Evolutionary conservation across 2,329 filamentous ascomycete genomes (phyloP).

Genomic region (Xylariaceae sp.): DNA sequence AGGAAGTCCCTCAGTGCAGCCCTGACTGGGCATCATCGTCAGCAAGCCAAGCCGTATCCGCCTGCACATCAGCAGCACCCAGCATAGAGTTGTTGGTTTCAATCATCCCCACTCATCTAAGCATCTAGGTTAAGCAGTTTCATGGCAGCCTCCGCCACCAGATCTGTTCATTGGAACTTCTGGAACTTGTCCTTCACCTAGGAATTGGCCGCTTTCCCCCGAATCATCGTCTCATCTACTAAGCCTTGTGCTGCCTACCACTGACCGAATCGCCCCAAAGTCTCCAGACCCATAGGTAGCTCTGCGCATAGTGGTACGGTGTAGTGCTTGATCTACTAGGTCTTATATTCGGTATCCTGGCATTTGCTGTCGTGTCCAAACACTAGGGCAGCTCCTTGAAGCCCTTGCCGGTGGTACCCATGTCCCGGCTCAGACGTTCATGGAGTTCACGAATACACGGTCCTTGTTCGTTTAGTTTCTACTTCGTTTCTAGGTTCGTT

Average conservation of each 20-base stretch:
- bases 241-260: conserved; percentile 39
- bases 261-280: conserved; percentile 30
- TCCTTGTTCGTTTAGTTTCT: conserved; percentile 38
- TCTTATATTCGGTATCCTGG: conserved; percentile 26
- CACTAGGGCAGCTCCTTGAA: conserved; percentile 32
- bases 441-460: conserved; percentile 31
- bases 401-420: conserved; percentile 33
- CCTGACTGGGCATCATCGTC: conserved; percentile 30
- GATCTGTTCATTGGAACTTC: conserved; percentile 37
- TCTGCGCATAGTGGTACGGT: conserved; percentile 28
- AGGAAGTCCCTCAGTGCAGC: conserved; percentile 18
- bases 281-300: conserved; percentile 28
- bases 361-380: conserved; percentile 29
- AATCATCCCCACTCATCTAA: conserved; percentile 41
- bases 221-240: conserved; percentile 33
- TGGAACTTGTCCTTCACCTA: conserved; percentile 33
- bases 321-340: conserved; percentile 28
- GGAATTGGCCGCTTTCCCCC: conserved; percentile 31
- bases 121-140: conserved; percentile 42
- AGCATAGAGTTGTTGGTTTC: conserved; percentile 40
- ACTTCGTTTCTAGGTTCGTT: conserved; percentile 36
- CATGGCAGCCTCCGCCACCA: conserved; percentile 44
- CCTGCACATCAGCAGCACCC: conserved; percentile 39
- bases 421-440: conserved; percentile 30
- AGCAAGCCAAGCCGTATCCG: conserved; percentile 36